Evolutionary conservation across 768 basidiomycete genomes (phyloP), one percentile per base, ranked within the genome.

Genomic region (Termitomyces sp.): DNA sequence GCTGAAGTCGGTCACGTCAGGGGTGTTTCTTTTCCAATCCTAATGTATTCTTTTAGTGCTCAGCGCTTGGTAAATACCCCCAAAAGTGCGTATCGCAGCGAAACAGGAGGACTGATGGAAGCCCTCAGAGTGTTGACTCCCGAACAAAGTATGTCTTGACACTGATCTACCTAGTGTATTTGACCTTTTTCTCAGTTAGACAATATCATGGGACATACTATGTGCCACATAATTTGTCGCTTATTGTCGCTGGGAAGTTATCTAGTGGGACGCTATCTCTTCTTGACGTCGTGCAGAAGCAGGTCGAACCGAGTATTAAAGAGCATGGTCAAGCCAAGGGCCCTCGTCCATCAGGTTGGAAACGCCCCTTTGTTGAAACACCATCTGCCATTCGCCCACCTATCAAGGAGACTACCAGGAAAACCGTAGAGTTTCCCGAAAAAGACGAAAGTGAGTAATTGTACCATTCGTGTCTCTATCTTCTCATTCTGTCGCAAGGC

Each of bases 91-190:
- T 97, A 98, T 65, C 83, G 95, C 25, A 95, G 93, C 61, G 97
- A 99, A 78, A 98, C 95, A 0, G 97, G 97, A 20, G 97, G 97
- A 25, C 72, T 98, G 35, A 94, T 98, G 92, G 85, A 91, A 57
- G 91, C 92, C 2, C 73, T 99, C 23, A 82, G 97, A 23, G 81
- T 86, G 13, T 76, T 99, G 56, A 88, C 84, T 2, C 86, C 93
- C 22, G 86, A 97, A 60, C 87, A 97, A 77, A 97, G 94, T 95
- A 69, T 65, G 73, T 60, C 20, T 4, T 29, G 10, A 5, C 52
- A 2, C 27, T 57, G 27, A 42, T 57, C 39, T 55, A 18, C 29
- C 22, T 29, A 18, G 44, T n/a, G 48, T 48, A 25, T 43, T 50
- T 23, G 52, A 38, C 56, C 59, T 29, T 38, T 55, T 32, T 38